Evolutionary conservation across 139 green algal species (phyloP), one percentile per base, ranked within the genome.

Genomic region (Eudorina sp.): DNA sequence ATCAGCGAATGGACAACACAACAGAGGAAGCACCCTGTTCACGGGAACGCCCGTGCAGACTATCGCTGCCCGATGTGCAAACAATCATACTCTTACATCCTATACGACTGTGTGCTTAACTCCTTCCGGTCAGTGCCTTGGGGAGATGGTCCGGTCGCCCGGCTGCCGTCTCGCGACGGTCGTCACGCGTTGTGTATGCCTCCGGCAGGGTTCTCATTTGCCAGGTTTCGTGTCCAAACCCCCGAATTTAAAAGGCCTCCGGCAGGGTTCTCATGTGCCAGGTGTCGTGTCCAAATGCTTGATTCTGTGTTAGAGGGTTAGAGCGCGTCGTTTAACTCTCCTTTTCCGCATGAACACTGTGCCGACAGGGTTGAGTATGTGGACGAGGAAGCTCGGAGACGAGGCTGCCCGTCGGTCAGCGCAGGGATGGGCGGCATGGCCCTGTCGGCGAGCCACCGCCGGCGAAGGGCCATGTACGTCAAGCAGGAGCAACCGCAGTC

Each of bases 1-100:
- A 86, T 86, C 8, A 31, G 8, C 5, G 16, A 86, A 58, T 86
- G 80, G 80, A 86, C 80, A 4, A 3, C 8, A 4, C 43, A 76
- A 29, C 80, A 86, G 41, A 41, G 60, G 34, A 21, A 9, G 5
- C 80, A 86, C 18, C 80, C 80, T 3, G 23, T 76, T 13, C 1
- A 31, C 2, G 41, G 46, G 19, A 51, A 16, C 38, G 11, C 27
- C 13, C n/a, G 19, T 38, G 40, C 60, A 0, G 38, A 46, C 2
- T 86, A 86, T n/a, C 18, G 16, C 4, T 86, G 80, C 45, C 80
- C 80, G 0, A 62, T 86, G 60, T 86, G 80, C 21, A 86, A 86
- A 29, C 60, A 66, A 14, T 43, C 41, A 5, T 86, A 86, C 31
- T 4, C 6, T 4, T 86, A 77, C 40, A 77, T 76, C n/a, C 55